phyloP scores from a whole-genome alignment of 768 basidiomycete species.

The Austroboletus eburneus region DNA sequence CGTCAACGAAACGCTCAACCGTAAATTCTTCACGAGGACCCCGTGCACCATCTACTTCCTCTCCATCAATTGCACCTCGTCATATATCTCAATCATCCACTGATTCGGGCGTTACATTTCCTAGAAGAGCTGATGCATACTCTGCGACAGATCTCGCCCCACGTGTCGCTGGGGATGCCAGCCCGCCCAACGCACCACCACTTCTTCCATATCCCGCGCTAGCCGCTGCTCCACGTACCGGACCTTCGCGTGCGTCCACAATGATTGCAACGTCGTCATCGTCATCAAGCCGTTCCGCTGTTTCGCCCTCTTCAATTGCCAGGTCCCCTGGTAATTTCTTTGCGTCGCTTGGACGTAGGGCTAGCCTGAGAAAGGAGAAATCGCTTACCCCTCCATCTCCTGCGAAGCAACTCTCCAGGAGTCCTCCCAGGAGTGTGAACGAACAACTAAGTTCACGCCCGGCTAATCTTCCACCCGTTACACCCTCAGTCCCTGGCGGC shows the following conservation, averaged over 20 bases:
- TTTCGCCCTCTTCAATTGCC: constrained; percentile 36
- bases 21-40: constrained; percentile 20
- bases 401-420: constrained; percentile 35
- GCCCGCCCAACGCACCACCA: constrained; percentile 52
- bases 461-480: constrained; percentile 25
- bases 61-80: constrained; percentile 52
- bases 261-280: constrained; percentile 39
- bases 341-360: constrained; percentile 67
- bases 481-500: constrained; percentile 66
- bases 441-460: constrained; percentile 29
- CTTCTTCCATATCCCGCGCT: constrained; percentile 74
- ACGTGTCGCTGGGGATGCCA: constrained; percentile 42
- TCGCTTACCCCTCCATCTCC: constrained; percentile 30
- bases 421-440: constrained; percentile 26
- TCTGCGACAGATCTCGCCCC: constrained; percentile 70
- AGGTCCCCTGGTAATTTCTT: constrained; percentile 63
- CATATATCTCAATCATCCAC: constrained; percentile 70
- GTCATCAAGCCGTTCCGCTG: constrained; percentile 45
- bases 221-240: constrained; percentile 34
- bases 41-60: constrained; percentile 35
- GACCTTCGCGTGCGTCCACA: constrained; percentile 29
- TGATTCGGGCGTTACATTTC: constrained; percentile 75
- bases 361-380: constrained; percentile 47
- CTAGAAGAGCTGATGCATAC: constrained; percentile 72
- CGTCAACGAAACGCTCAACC: constrained; percentile 25